These are phyloP conservation scores for Prunus persica DNA, from an alignment of 306 rosid species.

Conservation along the genomic window Prunus_persica_NCBIv2 NC_034009.1:15267001-15267500, in stretches of 20 bases:
- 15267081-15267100: conserved; percentile 66
- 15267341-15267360: conserved; percentile 45
- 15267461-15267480: conserved; percentile 54
- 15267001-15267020: conserved; percentile 53
- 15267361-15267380: conserved; percentile 50
- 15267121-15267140: conserved; percentile 53
- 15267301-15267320: conserved; percentile 62
- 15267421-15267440: conserved; percentile 49
- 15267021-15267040: conserved; percentile 55
- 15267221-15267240: conserved; percentile 30
- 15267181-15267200: conserved; percentile 56
- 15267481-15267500: conserved; percentile 74
- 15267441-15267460: conserved; percentile 38
- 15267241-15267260: conserved; percentile 47
- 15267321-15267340: conserved; percentile 48
- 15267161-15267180: conserved; percentile 46
- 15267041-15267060: conserved; percentile 35
- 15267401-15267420: conserved; percentile 65
- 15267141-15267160: conserved; percentile 56
- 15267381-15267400: conserved; percentile 71
- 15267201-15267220: conserved; percentile 73
- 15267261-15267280: conserved; percentile 60
- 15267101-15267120: conserved; percentile 66
- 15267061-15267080: conserved; percentile 44
- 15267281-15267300: conserved; percentile 71